These are phyloP conservation scores for Lachancea lanzarotensis DNA, from an alignment of 805 yeast species.

Conservation along the genomic window DNA sequence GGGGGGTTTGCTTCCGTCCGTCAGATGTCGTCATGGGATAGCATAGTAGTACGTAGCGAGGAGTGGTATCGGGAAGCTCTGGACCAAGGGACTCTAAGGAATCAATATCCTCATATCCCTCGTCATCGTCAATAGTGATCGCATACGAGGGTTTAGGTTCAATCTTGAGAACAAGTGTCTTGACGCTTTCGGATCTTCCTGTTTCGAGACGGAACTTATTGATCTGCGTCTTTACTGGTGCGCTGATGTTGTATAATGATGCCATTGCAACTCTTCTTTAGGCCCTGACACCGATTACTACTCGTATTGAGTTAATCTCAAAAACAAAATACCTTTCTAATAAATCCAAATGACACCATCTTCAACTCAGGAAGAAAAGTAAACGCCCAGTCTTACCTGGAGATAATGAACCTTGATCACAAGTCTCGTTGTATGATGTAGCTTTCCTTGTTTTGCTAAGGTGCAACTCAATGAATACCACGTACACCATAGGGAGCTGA, in stretches of 20 bases:
- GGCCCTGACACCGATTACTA: background rate
- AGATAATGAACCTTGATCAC: no score
- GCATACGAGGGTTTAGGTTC: conserved; percentile 30
- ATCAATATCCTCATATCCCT: conserved; percentile 44
- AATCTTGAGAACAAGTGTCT: conserved; percentile 46
- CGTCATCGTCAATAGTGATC: conserved; percentile 37
- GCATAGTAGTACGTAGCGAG: conserved; percentile 68
- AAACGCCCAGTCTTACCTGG: no score
- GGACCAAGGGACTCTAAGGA: conserved; percentile 58
- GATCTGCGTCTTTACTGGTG: conserved; percentile 52
- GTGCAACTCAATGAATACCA: no score
- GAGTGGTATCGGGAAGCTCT: conserved; percentile 74
- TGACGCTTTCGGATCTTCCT: conserved; percentile 53
- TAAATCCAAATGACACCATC: no score
- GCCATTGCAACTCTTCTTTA: conserved; percentile 27
- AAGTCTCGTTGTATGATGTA: no score
- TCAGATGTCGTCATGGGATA: conserved; percentile 66
- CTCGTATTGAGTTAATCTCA: no score
- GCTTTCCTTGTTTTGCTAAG: no score
- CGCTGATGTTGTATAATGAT: conserved; percentile 54
- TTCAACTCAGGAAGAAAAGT: no score
- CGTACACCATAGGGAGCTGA: no score
- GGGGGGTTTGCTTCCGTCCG: conserved; percentile 67
- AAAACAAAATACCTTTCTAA: no score
- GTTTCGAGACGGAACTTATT: conserved; percentile 70